Base-by-base conservation (phyloP, 805 yeast genomes). In the Wickerhamiella brachini region DNA sequence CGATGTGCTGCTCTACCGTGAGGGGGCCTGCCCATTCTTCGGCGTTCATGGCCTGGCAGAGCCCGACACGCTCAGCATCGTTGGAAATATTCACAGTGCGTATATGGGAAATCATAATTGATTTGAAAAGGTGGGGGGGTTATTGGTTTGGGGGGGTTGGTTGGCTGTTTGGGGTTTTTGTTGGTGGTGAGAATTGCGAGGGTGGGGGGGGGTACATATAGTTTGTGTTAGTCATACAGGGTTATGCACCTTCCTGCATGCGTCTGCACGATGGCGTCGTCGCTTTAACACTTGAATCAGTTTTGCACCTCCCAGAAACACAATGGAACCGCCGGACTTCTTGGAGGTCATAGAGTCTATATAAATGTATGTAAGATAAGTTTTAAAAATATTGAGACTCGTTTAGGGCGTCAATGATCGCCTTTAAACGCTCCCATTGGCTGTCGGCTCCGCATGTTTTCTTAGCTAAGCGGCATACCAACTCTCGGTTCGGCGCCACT, bases 21-120 rank as follows among this genome's bases (percentile, higher is more conserved):
- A 64, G 50, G 10, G 54, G 54, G 17, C 51, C 54, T n/a, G 63
- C 56, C 67, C 67, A 63, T 41, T 57, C 56, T 6, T 49, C 58
- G 22, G 49, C 51, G 55, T 57, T 61, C 50, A 46, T 41, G 12
- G 48, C 38, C 13, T 43, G 43, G 7, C 38, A 18, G 15, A 34
- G 22, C 12, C 21, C 26, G 18, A 45, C 43, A n/a, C 54, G 49
- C 18, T 44, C 41, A 20, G 23, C 22, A 29, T 52, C 54, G 9
- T 48, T 44, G 26, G 54, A 48, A 24, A 52, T 42, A 23, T 52
- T 55, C 37, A 51, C 49, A 39, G 53, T 24, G 38, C 56, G 54
- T 51, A 53, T 53, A 34, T 48, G 52, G 26, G 51, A 48, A 37
- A 48, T 45, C 46, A 38, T 46, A 20, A 21, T 18, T 41, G 24